Evolutionary conservation across 257 asterid genomes (phyloP).

Genomic region (Capsicum pubescens): DNA sequence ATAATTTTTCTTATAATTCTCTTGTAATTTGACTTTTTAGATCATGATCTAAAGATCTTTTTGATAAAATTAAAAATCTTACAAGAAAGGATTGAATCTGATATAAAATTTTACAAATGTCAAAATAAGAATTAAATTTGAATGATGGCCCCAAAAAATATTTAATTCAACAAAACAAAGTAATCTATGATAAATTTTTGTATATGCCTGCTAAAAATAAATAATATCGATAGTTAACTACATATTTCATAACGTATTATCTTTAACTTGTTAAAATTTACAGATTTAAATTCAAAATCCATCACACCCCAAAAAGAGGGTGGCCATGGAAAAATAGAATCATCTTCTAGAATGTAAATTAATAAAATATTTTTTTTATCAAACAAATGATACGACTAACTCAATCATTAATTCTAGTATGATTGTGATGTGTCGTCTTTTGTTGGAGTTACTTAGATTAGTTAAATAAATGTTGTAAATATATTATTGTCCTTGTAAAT

Average conservation of each 20-base stretch:
- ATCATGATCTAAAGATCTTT: background rate
- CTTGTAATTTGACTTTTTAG: background rate
- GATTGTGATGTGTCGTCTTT: background rate
- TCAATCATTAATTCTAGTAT: conserved; percentile 12
- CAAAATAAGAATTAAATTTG: background rate
- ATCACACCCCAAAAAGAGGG: background rate
- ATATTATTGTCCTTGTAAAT: too few relatives aligned
- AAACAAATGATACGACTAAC: background rate
- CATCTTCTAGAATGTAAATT: background rate
- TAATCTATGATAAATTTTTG: background rate
- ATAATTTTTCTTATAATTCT: too few relatives aligned
- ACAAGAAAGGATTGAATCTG: background rate
- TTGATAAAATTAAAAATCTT: background rate
- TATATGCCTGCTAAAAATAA: background rate
- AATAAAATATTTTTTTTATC: background rate
- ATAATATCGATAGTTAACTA: too few relatives aligned
- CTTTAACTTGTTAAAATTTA: background rate
- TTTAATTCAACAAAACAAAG: too few relatives aligned
- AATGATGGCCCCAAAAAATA: too few relatives aligned
- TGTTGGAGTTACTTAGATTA: too few relatives aligned
- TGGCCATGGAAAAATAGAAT: background rate
- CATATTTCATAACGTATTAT: too few relatives aligned
- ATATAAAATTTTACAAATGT: background rate
- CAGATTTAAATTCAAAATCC: background rate
- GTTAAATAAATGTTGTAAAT: too few relatives aligned